Conservation (phyloP, 2,329 filamentous ascomycete species). For the Sporothrix phasma region DNA sequence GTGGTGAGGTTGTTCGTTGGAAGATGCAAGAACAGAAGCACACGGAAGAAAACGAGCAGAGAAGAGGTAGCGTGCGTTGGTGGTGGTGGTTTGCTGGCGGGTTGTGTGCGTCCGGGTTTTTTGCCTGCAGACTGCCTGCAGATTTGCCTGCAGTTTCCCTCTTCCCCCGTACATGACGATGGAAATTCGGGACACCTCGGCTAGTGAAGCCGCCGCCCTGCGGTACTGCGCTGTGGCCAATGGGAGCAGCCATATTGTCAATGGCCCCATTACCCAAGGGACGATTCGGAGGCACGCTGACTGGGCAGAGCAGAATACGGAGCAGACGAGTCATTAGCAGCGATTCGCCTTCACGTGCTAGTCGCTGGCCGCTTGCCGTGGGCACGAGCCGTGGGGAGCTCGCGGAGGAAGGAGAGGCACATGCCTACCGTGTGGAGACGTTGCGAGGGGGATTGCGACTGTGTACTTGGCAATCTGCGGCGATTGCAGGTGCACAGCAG, state of each 20-base stretch:
- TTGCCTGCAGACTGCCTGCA: slow-evolving; percentile 4
- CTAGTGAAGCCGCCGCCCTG: slow-evolving; percentile 15
- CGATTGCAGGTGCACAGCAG: not conserved
- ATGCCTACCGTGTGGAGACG: slow-evolving; percentile 8
- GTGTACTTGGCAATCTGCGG: not conserved
- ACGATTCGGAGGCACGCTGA: slow-evolving; percentile 19
- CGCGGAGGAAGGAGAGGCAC: not conserved
- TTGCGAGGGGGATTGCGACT: not conserved
- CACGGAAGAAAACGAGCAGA: not conserved
- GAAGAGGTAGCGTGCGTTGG: not conserved
- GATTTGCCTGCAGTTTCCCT: too few species aligned
- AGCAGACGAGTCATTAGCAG: too few species aligned
- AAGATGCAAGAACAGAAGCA: not conserved
- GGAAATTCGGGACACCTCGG: slow-evolving; percentile 22
- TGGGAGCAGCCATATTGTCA: slow-evolving; percentile 17
- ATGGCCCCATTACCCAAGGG: slow-evolving; percentile 14
- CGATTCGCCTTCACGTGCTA: not conserved
- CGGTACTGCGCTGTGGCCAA: slow-evolving; percentile 15
- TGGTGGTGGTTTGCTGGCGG: not conserved
- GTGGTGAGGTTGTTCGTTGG: not conserved
- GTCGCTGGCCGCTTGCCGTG: not conserved
- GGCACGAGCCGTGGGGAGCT: not conserved
- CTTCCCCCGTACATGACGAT: slow-evolving; percentile 15
- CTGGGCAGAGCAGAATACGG: too few species aligned
- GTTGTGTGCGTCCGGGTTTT: slow-evolving; percentile 6